Evolutionary conservation across 78 protist species (phyloP).

Genomic region (Dictyostelium brefeldianum): DNA sequence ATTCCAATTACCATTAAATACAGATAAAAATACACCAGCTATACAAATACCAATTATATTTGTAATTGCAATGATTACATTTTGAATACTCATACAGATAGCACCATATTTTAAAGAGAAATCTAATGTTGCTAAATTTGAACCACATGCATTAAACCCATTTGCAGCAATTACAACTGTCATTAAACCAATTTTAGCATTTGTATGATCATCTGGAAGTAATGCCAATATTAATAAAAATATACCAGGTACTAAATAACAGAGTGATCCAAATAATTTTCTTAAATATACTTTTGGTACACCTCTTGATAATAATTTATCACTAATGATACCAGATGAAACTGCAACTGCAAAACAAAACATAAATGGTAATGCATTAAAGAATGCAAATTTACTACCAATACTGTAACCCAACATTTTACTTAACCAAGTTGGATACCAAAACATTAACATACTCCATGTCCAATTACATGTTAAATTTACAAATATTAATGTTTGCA

Average conservation of each 20-base stretch:
- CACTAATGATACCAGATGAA: background rate
- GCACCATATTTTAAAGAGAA: constrained; percentile 8
- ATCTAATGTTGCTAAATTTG: constrained; percentile 19
- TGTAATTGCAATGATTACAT: constrained; percentile 31
- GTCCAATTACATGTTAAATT: constrained; percentile 11
- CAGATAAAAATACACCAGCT: constrained; percentile 11
- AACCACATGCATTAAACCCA: background rate
- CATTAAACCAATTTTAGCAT: background rate
- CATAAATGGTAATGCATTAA: constrained; percentile 29
- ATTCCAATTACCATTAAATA: constrained; percentile 10
- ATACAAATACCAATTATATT: constrained; percentile 1
- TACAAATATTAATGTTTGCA: background rate
- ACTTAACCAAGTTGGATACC: constrained; percentile 51
- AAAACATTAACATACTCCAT: background rate
- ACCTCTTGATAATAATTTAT: background rate
- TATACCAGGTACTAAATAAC: constrained; percentile 13
- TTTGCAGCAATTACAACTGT: background rate
- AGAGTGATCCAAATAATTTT: constrained; percentile 23
- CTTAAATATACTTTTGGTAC: constrained; percentile 5
- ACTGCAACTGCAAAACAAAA: background rate
- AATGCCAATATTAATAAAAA: background rate
- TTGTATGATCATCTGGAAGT: background rate
- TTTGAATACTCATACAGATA: constrained; percentile 41
- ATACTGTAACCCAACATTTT: background rate
- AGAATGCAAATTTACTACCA: constrained; percentile 17